phyloP scores from a whole-genome alignment of 495 filamentous ascomycete genomes.

The Cryomyces antarcticus region DNA sequence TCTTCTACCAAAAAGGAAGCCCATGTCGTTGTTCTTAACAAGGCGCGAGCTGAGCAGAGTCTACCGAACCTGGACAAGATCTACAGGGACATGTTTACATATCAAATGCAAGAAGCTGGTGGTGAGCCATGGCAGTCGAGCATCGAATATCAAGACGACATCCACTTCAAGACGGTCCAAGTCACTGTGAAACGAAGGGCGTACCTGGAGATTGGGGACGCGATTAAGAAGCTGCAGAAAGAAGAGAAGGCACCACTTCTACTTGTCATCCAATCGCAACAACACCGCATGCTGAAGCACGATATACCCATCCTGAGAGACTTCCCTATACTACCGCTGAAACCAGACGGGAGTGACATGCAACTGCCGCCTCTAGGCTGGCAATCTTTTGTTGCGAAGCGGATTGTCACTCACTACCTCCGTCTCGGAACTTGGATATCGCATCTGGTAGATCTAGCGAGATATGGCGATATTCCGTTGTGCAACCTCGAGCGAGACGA shows the following conservation, averaged over 20 bases:
- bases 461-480: constrained; percentile 84
- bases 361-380: constrained; percentile 80
- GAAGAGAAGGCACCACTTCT: constrained; percentile 65
- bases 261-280: constrained; percentile 79
- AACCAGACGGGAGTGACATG: constrained; percentile 65
- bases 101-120: constrained; percentile 41
- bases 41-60: constrained; percentile 52
- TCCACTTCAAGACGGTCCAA: constrained; percentile 70
- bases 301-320: constrained; percentile 71
- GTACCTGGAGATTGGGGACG: constrained; percentile 62
- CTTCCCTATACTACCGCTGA: constrained; percentile 62
- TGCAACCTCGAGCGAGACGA: constrained; percentile 93
- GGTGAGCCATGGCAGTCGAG: constrained; percentile 54
- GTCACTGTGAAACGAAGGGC: constrained; percentile 78
- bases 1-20: constrained; percentile 66
- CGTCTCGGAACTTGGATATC: constrained; percentile 79
- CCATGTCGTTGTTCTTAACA: constrained; percentile 68
- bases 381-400: constrained; percentile 75
- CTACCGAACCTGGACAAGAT: constrained; percentile 81
- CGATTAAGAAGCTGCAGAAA: constrained; percentile 68
- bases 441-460: constrained; percentile 65
- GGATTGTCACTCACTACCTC: constrained; percentile 75
- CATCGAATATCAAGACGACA: constrained; percentile 70
- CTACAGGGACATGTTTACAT: constrained; percentile 54
- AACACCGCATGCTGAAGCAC: constrained; percentile 57